Conservation (phyloP, 805 yeast genomes). For the Candida rishiriensis region DNA sequence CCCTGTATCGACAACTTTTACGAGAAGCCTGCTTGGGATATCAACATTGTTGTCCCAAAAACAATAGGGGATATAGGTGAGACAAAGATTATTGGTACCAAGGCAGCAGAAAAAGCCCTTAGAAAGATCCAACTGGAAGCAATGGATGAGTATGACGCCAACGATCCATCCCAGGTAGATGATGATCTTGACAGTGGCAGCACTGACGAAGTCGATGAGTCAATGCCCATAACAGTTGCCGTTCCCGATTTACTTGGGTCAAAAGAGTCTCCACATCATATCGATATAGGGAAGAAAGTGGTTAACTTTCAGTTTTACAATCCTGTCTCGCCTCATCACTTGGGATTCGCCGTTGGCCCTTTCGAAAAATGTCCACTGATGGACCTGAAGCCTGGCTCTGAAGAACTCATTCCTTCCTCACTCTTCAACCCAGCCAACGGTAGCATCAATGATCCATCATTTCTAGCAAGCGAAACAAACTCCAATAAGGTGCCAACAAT, state of each 20-base stretch:
- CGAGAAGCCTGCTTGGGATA: constrained; percentile 89
- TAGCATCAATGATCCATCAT: constrained; percentile 22
- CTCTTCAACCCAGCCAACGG: constrained; percentile 32
- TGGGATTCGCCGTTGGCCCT: constrained; percentile 93
- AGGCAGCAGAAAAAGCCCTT: constrained; percentile 29
- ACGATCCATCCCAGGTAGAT: constrained; percentile 11
- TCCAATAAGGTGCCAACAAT: constrained; percentile 46
- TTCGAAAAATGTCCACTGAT: constrained; percentile 62
- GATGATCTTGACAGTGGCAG: constrained; percentile 38
- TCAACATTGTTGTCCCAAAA: constrained; percentile 81
- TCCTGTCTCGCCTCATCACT: constrained; percentile 89
- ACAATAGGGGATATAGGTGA: constrained; percentile 67
- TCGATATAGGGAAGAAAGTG: constrained; percentile 68
- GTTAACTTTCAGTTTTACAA: constrained; percentile 74
- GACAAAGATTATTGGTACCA: constrained; percentile 38
- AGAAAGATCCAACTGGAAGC: constrained; percentile 24
- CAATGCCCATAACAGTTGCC: constrained; percentile 54
- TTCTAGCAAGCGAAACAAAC: constrained; percentile 13
- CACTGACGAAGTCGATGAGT: constrained; percentile 41
- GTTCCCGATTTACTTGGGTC: constrained; percentile 66
- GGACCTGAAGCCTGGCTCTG: constrained; percentile 33
- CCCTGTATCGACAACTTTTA: constrained; percentile 90
- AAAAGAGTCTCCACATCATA: constrained; percentile 70
- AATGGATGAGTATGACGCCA: constrained; percentile 34
- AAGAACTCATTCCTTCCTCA: constrained; percentile 21